phyloP scores from a whole-genome alignment of 371 early-diverging fungal species.

The Dinochytrium kinnereticum region DNA sequence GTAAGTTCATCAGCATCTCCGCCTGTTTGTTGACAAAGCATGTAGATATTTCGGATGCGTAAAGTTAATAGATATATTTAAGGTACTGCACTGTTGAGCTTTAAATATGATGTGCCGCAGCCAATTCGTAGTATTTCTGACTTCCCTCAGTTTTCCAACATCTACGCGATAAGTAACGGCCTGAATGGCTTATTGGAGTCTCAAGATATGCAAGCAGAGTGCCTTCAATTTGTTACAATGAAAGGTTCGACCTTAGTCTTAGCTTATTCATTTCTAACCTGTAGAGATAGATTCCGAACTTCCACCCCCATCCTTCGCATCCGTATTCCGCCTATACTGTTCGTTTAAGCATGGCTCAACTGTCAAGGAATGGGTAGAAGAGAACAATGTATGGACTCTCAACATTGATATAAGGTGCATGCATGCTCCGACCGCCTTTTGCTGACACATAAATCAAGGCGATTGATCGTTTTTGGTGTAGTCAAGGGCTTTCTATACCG shows the following conservation, averaged over 20 bases:
- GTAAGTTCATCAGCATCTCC: slow-evolving; percentile 49
- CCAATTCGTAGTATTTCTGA: background rate
- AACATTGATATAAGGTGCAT: slow-evolving; percentile 78
- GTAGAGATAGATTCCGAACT: background rate
- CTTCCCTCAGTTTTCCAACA: slow-evolving; percentile 69
- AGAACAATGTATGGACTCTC: slow-evolving; percentile 63
- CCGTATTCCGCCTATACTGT: slow-evolving; percentile 75
- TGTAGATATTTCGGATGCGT: slow-evolving; percentile 81
- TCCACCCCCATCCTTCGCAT: slow-evolving; percentile 63
- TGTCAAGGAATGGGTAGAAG: slow-evolving; percentile 77
- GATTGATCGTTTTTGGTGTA: slow-evolving; percentile 82
- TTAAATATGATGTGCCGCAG: slow-evolving; percentile 2
- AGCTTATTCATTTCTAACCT: background rate
- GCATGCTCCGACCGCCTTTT: background rate
- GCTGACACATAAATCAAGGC: slow-evolving; percentile 48
- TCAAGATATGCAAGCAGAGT: slow-evolving; percentile 67
- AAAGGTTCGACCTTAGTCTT: slow-evolving; percentile 51
- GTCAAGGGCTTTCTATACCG: slow-evolving; percentile 79
- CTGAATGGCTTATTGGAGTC: slow-evolving; percentile 64
- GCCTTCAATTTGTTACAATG: slow-evolving; percentile 66
- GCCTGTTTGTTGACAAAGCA: slow-evolving; percentile 7
- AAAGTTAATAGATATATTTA: slow-evolving; percentile 84
- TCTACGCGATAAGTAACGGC: slow-evolving; percentile 74
- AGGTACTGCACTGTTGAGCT: slow-evolving; percentile 42
- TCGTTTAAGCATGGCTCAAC: slow-evolving; percentile 74